Base-by-base conservation (phyloP, 495 filamentous ascomycete species). In the Talaromyces wortmannii region DNA sequence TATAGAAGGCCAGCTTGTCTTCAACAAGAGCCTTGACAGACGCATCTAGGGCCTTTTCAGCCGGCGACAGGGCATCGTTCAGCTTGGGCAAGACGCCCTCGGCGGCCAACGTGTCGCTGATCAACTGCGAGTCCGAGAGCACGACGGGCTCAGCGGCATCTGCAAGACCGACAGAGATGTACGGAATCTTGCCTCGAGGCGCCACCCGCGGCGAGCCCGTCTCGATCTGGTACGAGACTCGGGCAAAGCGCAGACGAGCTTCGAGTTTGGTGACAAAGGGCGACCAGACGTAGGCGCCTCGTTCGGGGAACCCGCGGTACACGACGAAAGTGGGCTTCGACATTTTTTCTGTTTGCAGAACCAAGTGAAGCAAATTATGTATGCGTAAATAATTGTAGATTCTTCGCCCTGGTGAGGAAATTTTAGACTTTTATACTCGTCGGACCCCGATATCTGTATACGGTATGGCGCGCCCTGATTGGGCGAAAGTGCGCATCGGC, bases 181-280 rank as follows among this genome's bases (percentile, higher is more conserved):
- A 88, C 4, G 84, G 85, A 23, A 87, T 73, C 63, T 87, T 87
- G 15, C 81, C 80, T 29, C 66, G 73, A 0, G 84, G 83, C 1
- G 67, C 77, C n/a, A 63, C 57, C 17, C 36, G 43, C 0, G 65
- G 47, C 0, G 75, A 78, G 0, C 83, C 84, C 0, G 54, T 31
- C 0, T 71, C 76, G 4, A 61, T 57, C 3, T 45, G 52, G 64
- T 88, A 87, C 0, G 66, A 45, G 11, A 85, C 43, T 0, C 64
- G 64, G 5, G 67, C 73, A 52, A 84, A 75, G 18, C 84, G 83
- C 7, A 88, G 70, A 1, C 82, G 83, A 23, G 78, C 69, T 59
- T 88, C 84, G 52, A 87, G 75, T 63, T 87, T 88, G 36, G 61
- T 81, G 49, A 83, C 82, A 59, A 84, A 87, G 16, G 85, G 83